Conservation (phyloP, 305 asterid genomes). For the Fraxinus paxiana region DNA sequence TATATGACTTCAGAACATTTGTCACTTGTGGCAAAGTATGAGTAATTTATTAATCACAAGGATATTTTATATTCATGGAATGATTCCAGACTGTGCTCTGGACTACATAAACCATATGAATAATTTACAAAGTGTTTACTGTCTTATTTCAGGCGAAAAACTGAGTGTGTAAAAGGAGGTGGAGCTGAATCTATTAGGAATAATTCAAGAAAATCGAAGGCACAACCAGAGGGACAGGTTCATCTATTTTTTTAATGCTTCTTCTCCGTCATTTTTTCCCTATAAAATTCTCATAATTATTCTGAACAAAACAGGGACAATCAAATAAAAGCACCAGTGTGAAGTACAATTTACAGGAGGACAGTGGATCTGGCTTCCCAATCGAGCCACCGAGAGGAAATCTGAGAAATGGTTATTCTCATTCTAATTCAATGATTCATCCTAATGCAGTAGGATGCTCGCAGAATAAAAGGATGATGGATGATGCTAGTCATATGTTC, state of each 20-base stretch:
- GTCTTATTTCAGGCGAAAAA: conserved; percentile 42
- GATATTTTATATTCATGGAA: not conserved
- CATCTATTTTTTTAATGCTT: not conserved
- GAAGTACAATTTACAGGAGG: conserved; percentile 32
- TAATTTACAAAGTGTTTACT: conserved; percentile 6
- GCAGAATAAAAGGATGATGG: conserved; percentile 26
- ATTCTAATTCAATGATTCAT: conserved; percentile 47
- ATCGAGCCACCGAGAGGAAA: conserved; percentile 40
- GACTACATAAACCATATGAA: not conserved
- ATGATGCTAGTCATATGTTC: conserved; percentile 32
- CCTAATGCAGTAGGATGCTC: conserved; percentile 36
- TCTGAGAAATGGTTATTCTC: conserved; percentile 29
- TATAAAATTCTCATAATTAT: conserved; percentile 8
- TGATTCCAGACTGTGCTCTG: not conserved
- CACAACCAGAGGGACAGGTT: conserved; percentile 50
- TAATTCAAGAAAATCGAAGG: conserved; percentile 33
- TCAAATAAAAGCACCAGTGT: conserved; percentile 40
- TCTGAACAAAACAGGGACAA: conserved; percentile 39
- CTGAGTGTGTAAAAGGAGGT: conserved; percentile 53
- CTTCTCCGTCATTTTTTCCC: not conserved
- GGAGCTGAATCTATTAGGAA: conserved; percentile 36
- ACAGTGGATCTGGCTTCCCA: conserved; percentile 40
- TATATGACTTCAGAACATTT: not conserved
- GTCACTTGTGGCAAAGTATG: not conserved
- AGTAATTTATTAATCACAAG: not conserved